These are phyloP conservation scores for Licmophora abbreviata DNA, from an alignment of 108 stramenopile species.

Conservation along the genomic window DNA sequence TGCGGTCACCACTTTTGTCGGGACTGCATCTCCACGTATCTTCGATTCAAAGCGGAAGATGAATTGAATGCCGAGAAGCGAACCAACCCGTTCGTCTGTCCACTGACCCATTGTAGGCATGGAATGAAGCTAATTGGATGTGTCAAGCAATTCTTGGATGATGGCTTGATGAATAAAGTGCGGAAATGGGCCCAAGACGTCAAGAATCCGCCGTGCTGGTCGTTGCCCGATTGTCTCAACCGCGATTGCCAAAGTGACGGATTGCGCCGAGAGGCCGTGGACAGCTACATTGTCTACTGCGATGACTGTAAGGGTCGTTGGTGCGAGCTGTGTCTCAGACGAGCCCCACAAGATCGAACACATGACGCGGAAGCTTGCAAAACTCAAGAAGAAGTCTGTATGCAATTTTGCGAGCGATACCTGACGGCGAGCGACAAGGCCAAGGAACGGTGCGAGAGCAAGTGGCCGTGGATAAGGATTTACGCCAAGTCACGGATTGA, in stretches of 20 bases:
- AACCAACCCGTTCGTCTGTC: constrained; percentile 37
- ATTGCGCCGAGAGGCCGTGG: not conserved
- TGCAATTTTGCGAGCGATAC: constrained; percentile 2
- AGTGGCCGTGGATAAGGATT: constrained; percentile 32
- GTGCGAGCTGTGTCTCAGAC: constrained; percentile 35
- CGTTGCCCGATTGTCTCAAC: constrained; percentile 17
- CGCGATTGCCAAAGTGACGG: not conserved
- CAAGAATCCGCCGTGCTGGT: constrained; percentile 22
- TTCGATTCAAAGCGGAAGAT: constrained; percentile 21
- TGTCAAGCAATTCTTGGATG: constrained; percentile 16
- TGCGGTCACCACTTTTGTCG: constrained; percentile 29
- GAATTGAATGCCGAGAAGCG: constrained; percentile 7
- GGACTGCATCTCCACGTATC: constrained; percentile 22
- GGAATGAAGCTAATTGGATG: constrained; percentile 16
- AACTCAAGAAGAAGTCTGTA: not conserved
- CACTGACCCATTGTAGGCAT: constrained; percentile 17
- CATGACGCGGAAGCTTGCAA: not conserved
- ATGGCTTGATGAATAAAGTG: constrained; percentile 12
- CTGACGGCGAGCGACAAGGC: not conserved
- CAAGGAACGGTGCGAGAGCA: constrained; percentile 13
- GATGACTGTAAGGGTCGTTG: constrained; percentile 22
- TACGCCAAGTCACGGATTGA: constrained; percentile 19
- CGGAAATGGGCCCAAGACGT: constrained; percentile 25
- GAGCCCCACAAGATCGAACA: constrained; percentile 3
- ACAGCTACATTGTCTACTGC: constrained; percentile 13